These are phyloP conservation scores for Ploettnerulaceae sp. DNA, from an alignment of 2,329 filamentous ascomycete species.

Conservation along the genomic window DNA sequence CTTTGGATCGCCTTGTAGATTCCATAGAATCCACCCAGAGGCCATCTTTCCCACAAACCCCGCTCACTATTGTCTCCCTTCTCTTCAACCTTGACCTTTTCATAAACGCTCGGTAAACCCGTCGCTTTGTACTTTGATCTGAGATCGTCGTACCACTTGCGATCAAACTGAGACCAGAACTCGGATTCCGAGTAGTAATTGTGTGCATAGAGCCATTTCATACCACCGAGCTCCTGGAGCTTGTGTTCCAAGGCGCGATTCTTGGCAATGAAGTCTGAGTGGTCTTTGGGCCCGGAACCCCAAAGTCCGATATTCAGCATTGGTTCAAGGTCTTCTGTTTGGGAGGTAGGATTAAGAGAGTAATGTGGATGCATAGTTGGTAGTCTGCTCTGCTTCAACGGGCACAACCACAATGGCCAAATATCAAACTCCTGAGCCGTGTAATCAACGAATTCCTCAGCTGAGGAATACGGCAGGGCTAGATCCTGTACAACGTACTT, in stretches of 20 bases:
- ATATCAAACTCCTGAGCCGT: constrained; percentile 42
- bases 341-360: not conserved
- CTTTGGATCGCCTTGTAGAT: constrained; percentile 55
- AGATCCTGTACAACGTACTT: constrained; percentile 60
- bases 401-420: constrained; percentile 57
- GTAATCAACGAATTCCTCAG: constrained; percentile 49
- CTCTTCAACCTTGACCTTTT: constrained; percentile 58
- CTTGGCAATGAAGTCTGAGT: constrained; percentile 56
- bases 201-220: constrained; percentile 86
- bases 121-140: constrained; percentile 58
- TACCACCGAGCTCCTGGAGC: constrained; percentile 63
- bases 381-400: constrained; percentile 36
- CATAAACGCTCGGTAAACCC: constrained; percentile 61
- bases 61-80: constrained; percentile 41
- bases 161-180: constrained; percentile 62
- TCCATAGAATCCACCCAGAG: constrained; percentile 55
- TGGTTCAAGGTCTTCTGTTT: constrained; percentile 31
- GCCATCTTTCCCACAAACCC: constrained; percentile 48
- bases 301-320: constrained; percentile 69
- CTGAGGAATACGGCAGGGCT: constrained; percentile 49
- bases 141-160: constrained; percentile 56
- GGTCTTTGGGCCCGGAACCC: constrained; percentile 67
- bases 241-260: constrained; percentile 70
- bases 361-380: constrained; percentile 35
- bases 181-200: constrained; percentile 73